Evolutionary conservation across 768 basidiomycete genomes (phyloP), one percentile per base, ranked within the genome.

Genomic region (Rhodosporidiobolus sp.): DNA sequence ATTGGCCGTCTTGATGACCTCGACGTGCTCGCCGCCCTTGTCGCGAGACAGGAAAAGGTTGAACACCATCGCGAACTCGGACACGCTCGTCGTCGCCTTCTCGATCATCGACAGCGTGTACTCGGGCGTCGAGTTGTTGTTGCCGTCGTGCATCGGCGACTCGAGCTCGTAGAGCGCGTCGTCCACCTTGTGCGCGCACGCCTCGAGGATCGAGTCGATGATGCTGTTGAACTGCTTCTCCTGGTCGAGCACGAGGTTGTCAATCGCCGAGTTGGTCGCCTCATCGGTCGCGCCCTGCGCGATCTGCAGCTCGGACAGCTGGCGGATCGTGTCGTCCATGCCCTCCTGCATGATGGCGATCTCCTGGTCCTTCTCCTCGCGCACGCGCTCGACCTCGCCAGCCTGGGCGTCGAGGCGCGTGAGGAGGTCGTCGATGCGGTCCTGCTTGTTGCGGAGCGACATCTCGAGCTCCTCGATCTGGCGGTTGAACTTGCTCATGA

Each of bases 21-120:
- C 92, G 73, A 99, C 96, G 79, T 97, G 88, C 64, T 96, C 92
- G 16, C 94, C 96, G 45, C 95, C 95, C 55, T 84, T 84, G 75
- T 95, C 92, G 32, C 89, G 89, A 34, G 74, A 74, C 30, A 98
- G 86, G 82, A 91, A 92, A 17, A 96, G 87, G 80, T 93, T 92
- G 84, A 92, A 98, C 68, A 93, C 85, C 26, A 90, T 91, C 17
- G 95, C 96, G 78, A 99, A 98, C 79, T 99, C 95, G 58, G 88
- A 97, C 24, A 94, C 92, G 77, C 90, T 95, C 80, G 91, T 94
- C 80, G 90, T 83, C 3, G 93, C 90, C 83, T 97, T 97, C 81
- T 99, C 96, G 79, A 98, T 92, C 90, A 98, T 94, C 2, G 96
- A 96, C 26, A 97, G 84, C 1, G 94, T 95, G 80, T 98, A 98